Conservation (phyloP, 2,329 filamentous ascomycete species). For the Beauveria sp. region DNA sequence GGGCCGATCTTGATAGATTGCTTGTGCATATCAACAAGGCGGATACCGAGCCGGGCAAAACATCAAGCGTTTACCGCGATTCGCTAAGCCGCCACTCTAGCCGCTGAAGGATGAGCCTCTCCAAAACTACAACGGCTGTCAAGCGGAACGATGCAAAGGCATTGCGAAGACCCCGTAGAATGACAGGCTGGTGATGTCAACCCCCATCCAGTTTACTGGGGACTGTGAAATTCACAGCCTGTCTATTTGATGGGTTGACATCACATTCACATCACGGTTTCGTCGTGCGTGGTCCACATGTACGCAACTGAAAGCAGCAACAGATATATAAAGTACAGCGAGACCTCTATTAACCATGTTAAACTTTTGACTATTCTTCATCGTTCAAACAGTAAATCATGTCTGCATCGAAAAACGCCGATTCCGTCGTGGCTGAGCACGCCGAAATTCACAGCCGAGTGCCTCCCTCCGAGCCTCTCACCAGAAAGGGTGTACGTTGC, state of each 20-base stretch:
- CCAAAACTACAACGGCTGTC: background rate
- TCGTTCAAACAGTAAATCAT: slow-evolving; percentile 21
- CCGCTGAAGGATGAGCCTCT: background rate
- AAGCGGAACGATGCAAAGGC: background rate
- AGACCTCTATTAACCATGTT: background rate
- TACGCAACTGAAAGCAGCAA: background rate
- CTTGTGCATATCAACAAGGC: no score
- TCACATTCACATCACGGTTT: slow-evolving; percentile 2
- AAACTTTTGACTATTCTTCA: background rate
- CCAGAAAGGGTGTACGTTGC: slow-evolving; percentile 44
- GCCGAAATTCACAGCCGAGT: slow-evolving; percentile 49
- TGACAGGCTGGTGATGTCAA: background rate
- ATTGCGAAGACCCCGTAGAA: background rate
- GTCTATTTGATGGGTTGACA: background rate
- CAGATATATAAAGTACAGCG: background rate
- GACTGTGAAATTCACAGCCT: background rate
- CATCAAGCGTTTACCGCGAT: background rate
- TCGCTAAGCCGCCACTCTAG: background rate
- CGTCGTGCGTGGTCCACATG: background rate
- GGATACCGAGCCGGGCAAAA: no score
- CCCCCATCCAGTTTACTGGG: background rate
- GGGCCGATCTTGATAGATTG: no score
- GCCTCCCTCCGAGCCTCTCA: slow-evolving; percentile 43
- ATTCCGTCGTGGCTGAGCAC: slow-evolving; percentile 42
- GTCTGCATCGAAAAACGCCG: slow-evolving; percentile 38